Percentiles rank a stretch among this genome's conserved stretches.
phyloP scores from a whole-genome alignment of 768 basidiomycete species.

The Tricholoma sp. region DNA sequence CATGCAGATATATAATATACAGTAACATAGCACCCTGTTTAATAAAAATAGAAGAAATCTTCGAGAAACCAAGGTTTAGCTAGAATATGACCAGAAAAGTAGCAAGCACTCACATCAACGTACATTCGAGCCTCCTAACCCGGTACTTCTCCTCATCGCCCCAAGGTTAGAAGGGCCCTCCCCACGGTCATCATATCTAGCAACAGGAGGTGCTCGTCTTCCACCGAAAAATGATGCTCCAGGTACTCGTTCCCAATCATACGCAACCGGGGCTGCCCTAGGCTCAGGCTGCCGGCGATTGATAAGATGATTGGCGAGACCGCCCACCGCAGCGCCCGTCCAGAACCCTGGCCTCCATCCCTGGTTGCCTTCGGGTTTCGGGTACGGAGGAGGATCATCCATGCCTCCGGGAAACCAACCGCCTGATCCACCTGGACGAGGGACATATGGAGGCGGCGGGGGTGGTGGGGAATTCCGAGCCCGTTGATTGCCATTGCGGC shows the following conservation, averaged over 20 bases:
- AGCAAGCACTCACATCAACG: conserved; percentile 32
- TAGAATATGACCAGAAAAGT: neutral
- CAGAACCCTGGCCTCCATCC: conserved; percentile 76
- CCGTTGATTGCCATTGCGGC: conserved; percentile 22
- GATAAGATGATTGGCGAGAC: conserved; percentile 55
- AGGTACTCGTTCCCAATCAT: conserved; percentile 54
- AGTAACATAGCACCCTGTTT: neutral
- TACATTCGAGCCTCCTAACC: conserved; percentile 72
- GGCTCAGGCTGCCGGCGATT: conserved; percentile 29
- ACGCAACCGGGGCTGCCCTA: conserved; percentile 23
- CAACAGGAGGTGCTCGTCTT: conserved; percentile 17
- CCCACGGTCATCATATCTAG: conserved; percentile 44
- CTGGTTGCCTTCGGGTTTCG: conserved; percentile 25
- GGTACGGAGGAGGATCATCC: conserved; percentile 57
- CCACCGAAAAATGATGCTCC: conserved; percentile 24
- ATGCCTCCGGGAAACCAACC: conserved; percentile 53
- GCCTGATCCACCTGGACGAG: conserved; percentile 35
- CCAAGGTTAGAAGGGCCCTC: conserved; percentile 71
- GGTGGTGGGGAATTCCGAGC: conserved; percentile 22
- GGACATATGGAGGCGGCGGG: conserved; percentile 23
- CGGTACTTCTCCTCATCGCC: conserved; percentile 70
- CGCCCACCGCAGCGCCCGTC: conserved; percentile 77
- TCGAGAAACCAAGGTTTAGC: neutral
- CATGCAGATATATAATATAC: neutral
- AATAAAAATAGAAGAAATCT: neutral